Percentiles rank a stretch among this genome's conserved stretches.
These are phyloP conservation scores for Monosporascus sp. DNA, from an alignment of 2,329 filamentous ascomycete genomes.

Conservation along the genomic window DNA sequence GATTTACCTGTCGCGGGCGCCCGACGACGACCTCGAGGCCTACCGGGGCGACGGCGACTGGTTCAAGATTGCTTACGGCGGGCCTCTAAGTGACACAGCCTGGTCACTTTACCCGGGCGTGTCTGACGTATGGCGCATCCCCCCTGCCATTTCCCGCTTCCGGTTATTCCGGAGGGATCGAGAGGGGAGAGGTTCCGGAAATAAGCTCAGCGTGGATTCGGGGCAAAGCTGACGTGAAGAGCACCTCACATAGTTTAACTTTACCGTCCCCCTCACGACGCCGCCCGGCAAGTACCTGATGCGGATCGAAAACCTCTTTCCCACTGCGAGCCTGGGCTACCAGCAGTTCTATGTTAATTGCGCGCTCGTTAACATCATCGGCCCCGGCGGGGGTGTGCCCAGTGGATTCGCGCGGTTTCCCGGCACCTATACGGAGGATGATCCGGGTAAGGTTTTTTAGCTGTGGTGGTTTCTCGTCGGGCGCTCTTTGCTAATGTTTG, in stretches of 20 bases:
- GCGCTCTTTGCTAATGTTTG: too few relatives aligned
- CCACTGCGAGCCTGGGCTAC: not conserved
- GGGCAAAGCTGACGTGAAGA: not conserved
- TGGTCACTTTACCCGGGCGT: conserved; percentile 1
- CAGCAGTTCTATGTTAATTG: conserved; percentile 1
- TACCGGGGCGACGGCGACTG: conserved; percentile 2
- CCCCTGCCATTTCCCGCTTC: too few relatives aligned
- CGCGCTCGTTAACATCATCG: conserved; percentile 3
- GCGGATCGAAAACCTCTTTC: not conserved
- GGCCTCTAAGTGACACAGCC: not conserved
- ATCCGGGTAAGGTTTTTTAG: not conserved
- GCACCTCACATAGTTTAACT: conserved; percentile 2
- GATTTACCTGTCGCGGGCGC: conserved; percentile 2
- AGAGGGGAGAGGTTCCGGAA: not conserved
- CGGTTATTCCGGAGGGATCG: not conserved
- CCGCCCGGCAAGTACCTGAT: conserved; percentile 6
- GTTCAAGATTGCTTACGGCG: conserved; percentile 3
- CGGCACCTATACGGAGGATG: not conserved
- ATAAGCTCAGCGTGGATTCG: not conserved
- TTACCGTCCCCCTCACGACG: conserved; percentile 4
- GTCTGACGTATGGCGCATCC: not conserved
- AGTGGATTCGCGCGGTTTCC: not conserved
- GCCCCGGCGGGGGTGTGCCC: conserved; percentile 1
- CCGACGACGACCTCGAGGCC: not conserved
- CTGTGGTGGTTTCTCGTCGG: too few relatives aligned